Percentiles rank a stretch among this genome's conserved stretches.
Conservation (phyloP, 176 grass and related monocot genomes). For the Carex cristatella region DNA sequence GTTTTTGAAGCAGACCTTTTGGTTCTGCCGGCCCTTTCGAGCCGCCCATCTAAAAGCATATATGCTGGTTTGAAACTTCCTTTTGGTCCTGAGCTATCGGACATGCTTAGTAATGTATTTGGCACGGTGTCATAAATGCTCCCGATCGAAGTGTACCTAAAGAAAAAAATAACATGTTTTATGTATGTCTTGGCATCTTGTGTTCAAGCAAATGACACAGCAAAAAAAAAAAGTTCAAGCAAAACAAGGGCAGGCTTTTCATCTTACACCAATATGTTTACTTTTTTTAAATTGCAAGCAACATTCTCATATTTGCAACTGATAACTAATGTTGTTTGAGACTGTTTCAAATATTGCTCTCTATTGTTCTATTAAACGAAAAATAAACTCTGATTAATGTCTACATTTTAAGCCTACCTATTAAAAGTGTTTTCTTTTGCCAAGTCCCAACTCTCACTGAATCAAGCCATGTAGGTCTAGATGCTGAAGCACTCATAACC, state of each 20-base stretch:
- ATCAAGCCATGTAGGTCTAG: neutral
- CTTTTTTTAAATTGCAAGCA: neutral
- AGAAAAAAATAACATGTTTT: neutral
- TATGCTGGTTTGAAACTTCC: constrained; percentile 89
- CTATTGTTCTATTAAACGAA: neutral
- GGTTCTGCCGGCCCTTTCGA: constrained; percentile 91
- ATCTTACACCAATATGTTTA: neutral
- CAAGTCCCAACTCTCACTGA: neutral
- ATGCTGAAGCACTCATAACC: neutral
- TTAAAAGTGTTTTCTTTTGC: neutral
- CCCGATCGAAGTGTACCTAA: constrained; percentile 97
- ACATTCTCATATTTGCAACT: neutral
- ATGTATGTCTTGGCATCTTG: neutral
- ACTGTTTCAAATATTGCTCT: neutral
- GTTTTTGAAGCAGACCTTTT: constrained; percentile 55
- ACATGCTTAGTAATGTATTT: constrained; percentile 73
- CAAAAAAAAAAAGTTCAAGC: neutral
- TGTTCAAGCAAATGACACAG: neutral
- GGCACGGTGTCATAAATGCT: constrained; percentile 98
- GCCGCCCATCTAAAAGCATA: constrained; percentile 90
- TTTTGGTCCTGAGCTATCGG: constrained; percentile 46
- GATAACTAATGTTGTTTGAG: neutral
- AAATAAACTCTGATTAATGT: neutral
- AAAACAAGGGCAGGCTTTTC: neutral
- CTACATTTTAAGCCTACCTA: neutral